Evolutionary conservation across 768 basidiomycete genomes (phyloP).

Genomic region (Serendipita vermifera): DNA sequence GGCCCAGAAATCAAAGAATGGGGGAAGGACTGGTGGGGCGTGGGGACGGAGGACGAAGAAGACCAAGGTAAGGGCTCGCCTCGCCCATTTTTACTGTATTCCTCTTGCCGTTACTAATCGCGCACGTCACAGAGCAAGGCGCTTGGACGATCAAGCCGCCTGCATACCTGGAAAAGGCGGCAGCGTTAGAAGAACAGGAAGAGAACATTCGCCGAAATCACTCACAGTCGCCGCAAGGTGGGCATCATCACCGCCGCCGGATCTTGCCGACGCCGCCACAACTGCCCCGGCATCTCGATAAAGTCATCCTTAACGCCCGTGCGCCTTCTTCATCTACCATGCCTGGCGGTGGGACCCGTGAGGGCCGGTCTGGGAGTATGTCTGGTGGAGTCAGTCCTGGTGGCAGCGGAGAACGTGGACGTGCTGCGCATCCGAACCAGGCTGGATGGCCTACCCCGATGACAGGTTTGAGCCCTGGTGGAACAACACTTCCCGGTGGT

Average conservation of each 20-base stretch:
- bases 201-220: conserved; percentile 35
- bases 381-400: background rate
- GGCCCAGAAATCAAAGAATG: conserved; percentile 14
- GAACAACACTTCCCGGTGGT: background rate
- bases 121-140: conserved; percentile 11
- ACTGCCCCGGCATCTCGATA: conserved; percentile 84
- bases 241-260: conserved; percentile 26
- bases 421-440: background rate
- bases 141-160: conserved; percentile 75
- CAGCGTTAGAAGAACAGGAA: conserved; percentile 72
- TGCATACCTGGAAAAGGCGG: conserved; percentile 50
- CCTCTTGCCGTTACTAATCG: conserved; percentile 25
- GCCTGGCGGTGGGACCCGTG: conserved; percentile 25
- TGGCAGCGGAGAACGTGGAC: too few relatives aligned
- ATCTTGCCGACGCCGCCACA: conserved; percentile 78
- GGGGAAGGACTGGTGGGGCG: conserved; percentile 13
- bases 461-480: background rate
- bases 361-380: conserved; percentile 20
- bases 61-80: conserved; percentile 16
- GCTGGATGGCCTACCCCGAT: background rate
- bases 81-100: conserved; percentile 21
- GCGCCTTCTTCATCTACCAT: conserved; percentile 25
- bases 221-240: conserved; percentile 23
- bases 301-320: conserved; percentile 69
- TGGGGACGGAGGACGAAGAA: conserved; percentile 18